These are phyloP conservation scores for Sporodiniella umbellata DNA, from an alignment of 371 early-diverging fungal genomes.

Conservation along the genomic window DNA sequence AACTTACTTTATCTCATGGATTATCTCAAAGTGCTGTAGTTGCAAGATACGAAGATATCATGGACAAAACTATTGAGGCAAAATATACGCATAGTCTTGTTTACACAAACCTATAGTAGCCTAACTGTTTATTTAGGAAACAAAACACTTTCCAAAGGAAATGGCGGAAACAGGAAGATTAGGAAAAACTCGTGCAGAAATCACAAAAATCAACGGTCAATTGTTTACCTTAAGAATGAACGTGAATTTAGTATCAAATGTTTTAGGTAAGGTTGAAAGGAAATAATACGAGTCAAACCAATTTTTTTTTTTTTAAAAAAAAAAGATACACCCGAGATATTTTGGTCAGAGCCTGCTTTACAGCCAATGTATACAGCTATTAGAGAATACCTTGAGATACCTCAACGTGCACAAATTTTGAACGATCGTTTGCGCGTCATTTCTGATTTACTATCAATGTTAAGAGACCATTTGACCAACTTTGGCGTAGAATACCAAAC, in stretches of 20 bases:
- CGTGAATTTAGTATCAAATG: conserved; percentile 77
- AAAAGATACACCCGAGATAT: conserved; percentile 84
- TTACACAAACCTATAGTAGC: not conserved
- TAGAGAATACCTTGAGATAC: conserved; percentile 74
- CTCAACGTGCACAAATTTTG: conserved; percentile 62
- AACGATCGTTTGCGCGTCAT: conserved; percentile 58
- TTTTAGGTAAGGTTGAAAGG: conserved; percentile 43
- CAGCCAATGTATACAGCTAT: conserved; percentile 73
- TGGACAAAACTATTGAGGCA: conserved; percentile 82
- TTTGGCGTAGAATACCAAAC: conserved; percentile 71
- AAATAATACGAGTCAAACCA: not conserved
- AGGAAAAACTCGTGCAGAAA: conserved; percentile 51
- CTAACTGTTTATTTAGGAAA: conserved; percentile 26
- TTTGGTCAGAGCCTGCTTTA: conserved; percentile 77
- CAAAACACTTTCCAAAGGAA: conserved; percentile 49
- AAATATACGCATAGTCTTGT: conserved; percentile 67
- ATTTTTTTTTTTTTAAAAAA: not conserved
- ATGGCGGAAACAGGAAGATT: conserved; percentile 49
- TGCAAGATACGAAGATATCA: conserved; percentile 76
- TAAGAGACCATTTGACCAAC: conserved; percentile 73
- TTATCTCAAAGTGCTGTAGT: conserved; percentile 88
- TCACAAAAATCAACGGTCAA: conserved; percentile 58
- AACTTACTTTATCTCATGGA: conserved; percentile 79
- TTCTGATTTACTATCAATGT: conserved; percentile 78
- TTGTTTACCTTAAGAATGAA: conserved; percentile 81